Conservation (phyloP, 306 rosid species). For the Rosa rugosa region DNA sequence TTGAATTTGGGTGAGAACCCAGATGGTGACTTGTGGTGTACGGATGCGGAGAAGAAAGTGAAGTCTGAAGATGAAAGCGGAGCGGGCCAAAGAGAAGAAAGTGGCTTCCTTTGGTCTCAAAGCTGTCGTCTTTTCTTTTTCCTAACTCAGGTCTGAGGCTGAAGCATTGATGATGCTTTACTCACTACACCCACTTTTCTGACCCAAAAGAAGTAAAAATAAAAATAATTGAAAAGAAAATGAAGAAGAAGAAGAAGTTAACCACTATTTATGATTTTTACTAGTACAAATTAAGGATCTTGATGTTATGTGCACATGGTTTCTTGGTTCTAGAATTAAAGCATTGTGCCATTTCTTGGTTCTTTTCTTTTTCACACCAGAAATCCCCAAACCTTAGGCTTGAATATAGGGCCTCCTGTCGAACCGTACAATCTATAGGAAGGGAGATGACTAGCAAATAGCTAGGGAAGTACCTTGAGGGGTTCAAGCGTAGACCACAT, state of each 20-base stretch:
- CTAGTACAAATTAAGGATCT: background rate
- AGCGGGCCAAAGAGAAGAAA: background rate
- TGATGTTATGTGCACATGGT: background rate
- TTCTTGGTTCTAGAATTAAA: background rate
- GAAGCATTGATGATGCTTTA: background rate
- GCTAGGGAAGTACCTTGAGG: too few relatives aligned
- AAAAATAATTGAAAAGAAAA: background rate
- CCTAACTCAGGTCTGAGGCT: background rate
- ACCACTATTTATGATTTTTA: too few relatives aligned
- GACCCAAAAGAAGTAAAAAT: background rate
- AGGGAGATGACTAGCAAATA: background rate
- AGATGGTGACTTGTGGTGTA: background rate
- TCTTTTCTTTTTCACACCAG: too few relatives aligned
- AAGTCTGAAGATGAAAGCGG: background rate
- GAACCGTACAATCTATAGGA: too few relatives aligned
- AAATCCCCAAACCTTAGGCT: background rate
- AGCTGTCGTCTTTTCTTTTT: background rate
- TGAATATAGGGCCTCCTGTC: background rate
- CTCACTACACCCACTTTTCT: background rate
- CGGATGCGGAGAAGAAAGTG: background rate
- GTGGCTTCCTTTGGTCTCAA: background rate
- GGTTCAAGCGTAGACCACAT: too few relatives aligned
- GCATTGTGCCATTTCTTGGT: too few relatives aligned
- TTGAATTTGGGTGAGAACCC: background rate
- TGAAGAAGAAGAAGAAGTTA: background rate